Evolutionary conservation across 768 basidiomycete species (phyloP), one percentile per base, ranked within the genome.

Genomic region (Cyclocybe cylindracea): DNA sequence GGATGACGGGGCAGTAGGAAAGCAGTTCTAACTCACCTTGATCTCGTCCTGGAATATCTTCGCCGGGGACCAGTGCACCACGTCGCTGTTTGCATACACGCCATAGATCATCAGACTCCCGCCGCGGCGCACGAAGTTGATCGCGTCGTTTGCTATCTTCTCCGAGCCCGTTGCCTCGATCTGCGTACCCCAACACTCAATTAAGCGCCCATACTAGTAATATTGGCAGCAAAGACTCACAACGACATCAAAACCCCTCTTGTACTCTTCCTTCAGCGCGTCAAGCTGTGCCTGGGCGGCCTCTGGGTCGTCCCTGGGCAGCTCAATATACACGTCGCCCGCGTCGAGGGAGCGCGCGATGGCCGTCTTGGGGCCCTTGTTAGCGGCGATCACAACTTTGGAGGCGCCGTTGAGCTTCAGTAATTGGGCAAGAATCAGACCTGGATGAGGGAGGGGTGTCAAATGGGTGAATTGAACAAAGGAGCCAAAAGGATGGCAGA

Each of bases 81-180:
- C 75, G 5, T 90, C 92, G 50, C 84, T 84, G 70, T 93, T 87
- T 63, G 86, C 86, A 65, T 95, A 96, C 24, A 94, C 93, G 43
- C 93, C 93, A 61, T 96, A 96, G 19, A 92, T 79, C 85, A 92
- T 86, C 61, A 92, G 67, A 10, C 89, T 90, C 7, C 90, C 91
- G 13, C 90, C 91, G 38, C 91, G 74, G 31, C 91, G 80, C n/a
- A 96, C 94, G 61, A 91, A 94, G 71, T 91, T 84, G 74, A 95
- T 91, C 48, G 89, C 77, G 40, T 91, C 85, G 62, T 93, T 87
- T 19, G 89, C 92, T 36, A 96, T 71, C 60, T 84, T 84, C 70
- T 94, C 91, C 34, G 88, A 85, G 36, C 93, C 93, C n/a, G 78
- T 79, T 18, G 78, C 78, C 60, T 79, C 78, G 18, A 64, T 54